Evolutionary conservation across 495 filamentous ascomycete species (phyloP).

Genomic region (Xylaria intraflava): DNA sequence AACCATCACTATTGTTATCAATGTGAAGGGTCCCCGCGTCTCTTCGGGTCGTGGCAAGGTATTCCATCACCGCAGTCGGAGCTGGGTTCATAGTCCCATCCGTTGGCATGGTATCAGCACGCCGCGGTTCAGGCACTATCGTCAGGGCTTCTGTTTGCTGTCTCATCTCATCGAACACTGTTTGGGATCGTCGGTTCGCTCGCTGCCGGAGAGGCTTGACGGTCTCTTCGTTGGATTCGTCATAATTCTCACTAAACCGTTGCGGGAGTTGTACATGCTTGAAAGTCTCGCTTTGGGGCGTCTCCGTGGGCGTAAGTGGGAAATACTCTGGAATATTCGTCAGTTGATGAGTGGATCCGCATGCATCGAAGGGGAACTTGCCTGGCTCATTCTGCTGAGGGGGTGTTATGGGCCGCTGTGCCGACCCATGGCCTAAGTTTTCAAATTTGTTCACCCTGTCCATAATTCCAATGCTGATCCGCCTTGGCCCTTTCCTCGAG

Average conservation of each 20-base stretch:
- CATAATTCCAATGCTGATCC: constrained; percentile 49
- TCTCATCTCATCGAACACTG: constrained; percentile 41
- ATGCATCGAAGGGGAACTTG: constrained; percentile 30
- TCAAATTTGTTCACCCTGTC: constrained; percentile 49
- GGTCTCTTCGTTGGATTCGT: constrained; percentile 54
- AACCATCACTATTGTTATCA: constrained; percentile 38
- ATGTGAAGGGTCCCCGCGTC: constrained; percentile 46
- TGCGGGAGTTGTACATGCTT: constrained; percentile 23
- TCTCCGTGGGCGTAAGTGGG: constrained; percentile 44
- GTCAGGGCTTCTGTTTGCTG: constrained; percentile 39
- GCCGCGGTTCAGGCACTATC: constrained; percentile 26
- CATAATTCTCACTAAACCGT: constrained; percentile 44
- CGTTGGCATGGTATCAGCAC: constrained; percentile 36
- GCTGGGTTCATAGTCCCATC: constrained; percentile 38
- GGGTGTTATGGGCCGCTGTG: constrained; percentile 52
- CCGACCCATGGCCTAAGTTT: constrained; percentile 30
- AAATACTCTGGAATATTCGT: constrained; percentile 34
- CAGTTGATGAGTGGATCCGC: background rate
- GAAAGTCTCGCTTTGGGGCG: constrained; percentile 34
- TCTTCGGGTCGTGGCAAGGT: constrained; percentile 48
- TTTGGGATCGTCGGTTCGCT: constrained; percentile 14
- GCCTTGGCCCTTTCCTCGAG: constrained; percentile 33
- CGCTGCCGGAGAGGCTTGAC: constrained; percentile 41
- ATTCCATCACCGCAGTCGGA: constrained; percentile 46
- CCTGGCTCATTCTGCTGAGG: constrained; percentile 47